Evolutionary conservation across 345 rosid species (phyloP).

Genomic region (Melaleuca quinquenervia): DNA sequence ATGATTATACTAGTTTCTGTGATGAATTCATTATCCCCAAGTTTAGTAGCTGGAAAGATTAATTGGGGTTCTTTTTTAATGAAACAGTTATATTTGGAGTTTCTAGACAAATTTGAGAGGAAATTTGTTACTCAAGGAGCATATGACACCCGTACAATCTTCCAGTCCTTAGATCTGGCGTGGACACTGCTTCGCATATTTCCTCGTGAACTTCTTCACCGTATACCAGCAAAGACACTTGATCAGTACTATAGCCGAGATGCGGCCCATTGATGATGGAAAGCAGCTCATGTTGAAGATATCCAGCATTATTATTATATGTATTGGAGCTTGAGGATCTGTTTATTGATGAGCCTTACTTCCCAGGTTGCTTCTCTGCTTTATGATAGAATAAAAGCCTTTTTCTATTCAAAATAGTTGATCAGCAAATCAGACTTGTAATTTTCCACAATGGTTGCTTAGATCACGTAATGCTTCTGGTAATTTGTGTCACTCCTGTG

Average conservation of each 20-base stretch:
- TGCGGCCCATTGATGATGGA: constrained; percentile 30
- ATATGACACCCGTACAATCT: constrained; percentile 87
- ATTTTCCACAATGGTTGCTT: background rate
- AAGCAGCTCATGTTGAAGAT: background rate
- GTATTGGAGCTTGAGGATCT: background rate
- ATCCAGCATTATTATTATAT: background rate
- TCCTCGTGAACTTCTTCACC: constrained; percentile 97
- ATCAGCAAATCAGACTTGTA: background rate
- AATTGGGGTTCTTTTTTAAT: constrained; percentile 3
- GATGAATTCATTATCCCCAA: background rate
- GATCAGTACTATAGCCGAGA: constrained; percentile 85
- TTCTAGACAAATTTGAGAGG: constrained; percentile 91
- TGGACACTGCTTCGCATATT: constrained; percentile 96
- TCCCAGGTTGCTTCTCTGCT: background rate
- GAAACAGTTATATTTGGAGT: constrained; percentile 81
- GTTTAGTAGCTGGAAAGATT: background rate
- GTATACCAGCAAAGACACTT: constrained; percentile 93
- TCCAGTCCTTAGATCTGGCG: constrained; percentile 92
- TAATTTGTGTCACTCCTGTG: background rate
- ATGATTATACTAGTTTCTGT: background rate
- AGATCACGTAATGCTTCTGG: background rate
- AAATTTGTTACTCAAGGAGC: constrained; percentile 92
- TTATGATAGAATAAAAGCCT: background rate
- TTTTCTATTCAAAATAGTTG: background rate
- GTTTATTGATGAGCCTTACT: background rate